Conservation (phyloP, 306 rosid species). For the Cucumis hystrix region DNA sequence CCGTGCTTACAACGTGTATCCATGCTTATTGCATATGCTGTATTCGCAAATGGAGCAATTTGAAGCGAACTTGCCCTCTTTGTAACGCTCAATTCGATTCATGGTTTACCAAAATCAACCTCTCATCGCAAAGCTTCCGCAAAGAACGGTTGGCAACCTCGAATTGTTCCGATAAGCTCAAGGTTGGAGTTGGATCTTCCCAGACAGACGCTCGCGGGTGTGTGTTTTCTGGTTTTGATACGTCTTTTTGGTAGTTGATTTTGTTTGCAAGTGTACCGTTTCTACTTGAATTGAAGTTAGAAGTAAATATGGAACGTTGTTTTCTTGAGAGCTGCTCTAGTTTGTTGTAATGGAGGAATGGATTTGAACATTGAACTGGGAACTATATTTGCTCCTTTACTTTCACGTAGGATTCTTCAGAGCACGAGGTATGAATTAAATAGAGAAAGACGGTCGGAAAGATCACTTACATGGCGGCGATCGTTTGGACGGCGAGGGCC, state of each 20-base stretch:
- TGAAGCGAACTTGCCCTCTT: slow-evolving; percentile 43
- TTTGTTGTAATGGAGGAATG: background rate
- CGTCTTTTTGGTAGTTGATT: background rate
- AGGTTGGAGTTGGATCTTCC: background rate
- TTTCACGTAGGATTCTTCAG: slow-evolving; percentile 13
- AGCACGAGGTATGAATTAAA: slow-evolving; percentile 10
- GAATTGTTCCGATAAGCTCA: background rate
- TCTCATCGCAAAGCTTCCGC: slow-evolving; percentile 22
- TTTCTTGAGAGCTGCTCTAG: background rate
- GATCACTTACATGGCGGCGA: slow-evolving; percentile 40
- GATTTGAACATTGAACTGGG: background rate
- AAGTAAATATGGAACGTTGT: background rate
- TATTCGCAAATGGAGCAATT: slow-evolving; percentile 44
- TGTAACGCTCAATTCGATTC: slow-evolving; percentile 39
- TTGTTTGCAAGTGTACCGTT: background rate
- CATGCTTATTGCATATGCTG: slow-evolving; percentile 41
- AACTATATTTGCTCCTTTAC: background rate
- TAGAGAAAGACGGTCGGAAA: slow-evolving; percentile 13
- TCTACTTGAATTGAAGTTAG: background rate
- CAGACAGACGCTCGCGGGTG: slow-evolving; percentile 9
- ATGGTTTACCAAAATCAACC: slow-evolving; percentile 28
- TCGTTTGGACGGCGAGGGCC: slow-evolving; percentile 44
- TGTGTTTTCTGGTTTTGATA: background rate
- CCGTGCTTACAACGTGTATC: slow-evolving; percentile 24
- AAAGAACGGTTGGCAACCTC: slow-evolving; percentile 15